These are phyloP conservation scores for Vararia minispora DNA, from an alignment of 768 basidiomycete species.

Conservation along the genomic window DNA sequence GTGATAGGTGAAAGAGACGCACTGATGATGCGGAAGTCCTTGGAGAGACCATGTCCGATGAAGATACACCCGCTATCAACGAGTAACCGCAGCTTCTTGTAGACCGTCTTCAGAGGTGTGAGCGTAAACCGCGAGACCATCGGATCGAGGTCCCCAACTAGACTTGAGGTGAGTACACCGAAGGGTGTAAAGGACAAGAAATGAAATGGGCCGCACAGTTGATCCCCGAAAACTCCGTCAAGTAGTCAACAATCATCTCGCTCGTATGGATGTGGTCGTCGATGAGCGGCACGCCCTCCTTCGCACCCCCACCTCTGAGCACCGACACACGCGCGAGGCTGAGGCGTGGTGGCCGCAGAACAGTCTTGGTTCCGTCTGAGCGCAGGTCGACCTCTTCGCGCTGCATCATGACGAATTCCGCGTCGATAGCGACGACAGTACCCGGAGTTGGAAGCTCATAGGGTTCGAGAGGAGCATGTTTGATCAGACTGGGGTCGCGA, in stretches of 20 bases:
- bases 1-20: slow-evolving; percentile 20
- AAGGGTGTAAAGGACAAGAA: background rate
- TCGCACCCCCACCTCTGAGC: slow-evolving; percentile 71
- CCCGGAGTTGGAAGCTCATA: slow-evolving; percentile 81
- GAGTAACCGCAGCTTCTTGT: slow-evolving; percentile 89
- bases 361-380: slow-evolving; percentile 90
- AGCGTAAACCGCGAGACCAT: slow-evolving; percentile 74
- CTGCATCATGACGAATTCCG: slow-evolving; percentile 96
- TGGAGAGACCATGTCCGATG: slow-evolving; percentile 92
- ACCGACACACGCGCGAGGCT: slow-evolving; percentile 94
- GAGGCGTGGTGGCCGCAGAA: slow-evolving; percentile 82
- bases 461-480: slow-evolving; percentile 60
- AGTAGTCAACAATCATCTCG: slow-evolving; percentile 89
- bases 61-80: slow-evolving; percentile 96
- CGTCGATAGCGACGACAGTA: slow-evolving; percentile 89
- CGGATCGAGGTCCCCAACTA: slow-evolving; percentile 91
- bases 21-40: slow-evolving; percentile 99
- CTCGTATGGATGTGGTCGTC: slow-evolving; percentile 98
- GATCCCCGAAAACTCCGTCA: slow-evolving; percentile 96
- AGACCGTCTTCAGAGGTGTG: slow-evolving; percentile 94
- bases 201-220: slow-evolving; percentile 62
- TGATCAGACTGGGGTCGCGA: slow-evolving; percentile 60
- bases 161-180: slow-evolving; percentile 5
- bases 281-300: slow-evolving; percentile 84
- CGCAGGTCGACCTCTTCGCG: slow-evolving; percentile 96